These are phyloP conservation scores for Morella rubra DNA, from an alignment of 306 rosid species.

Conservation along the genomic window DNA sequence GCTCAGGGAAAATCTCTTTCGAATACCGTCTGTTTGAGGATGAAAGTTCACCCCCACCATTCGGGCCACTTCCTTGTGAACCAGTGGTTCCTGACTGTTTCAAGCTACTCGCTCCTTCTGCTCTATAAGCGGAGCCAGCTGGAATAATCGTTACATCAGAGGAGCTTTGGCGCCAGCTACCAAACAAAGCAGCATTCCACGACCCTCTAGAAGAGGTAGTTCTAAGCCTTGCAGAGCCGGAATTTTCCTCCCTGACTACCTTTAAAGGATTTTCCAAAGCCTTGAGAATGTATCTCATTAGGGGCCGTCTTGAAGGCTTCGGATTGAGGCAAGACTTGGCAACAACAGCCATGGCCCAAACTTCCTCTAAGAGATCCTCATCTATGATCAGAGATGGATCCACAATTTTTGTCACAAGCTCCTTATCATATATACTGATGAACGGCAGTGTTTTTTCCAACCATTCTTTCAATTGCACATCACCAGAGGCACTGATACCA, in stretches of 20 bases:
- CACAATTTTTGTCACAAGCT: conserved; percentile 66
- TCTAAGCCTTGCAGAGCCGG: conserved; percentile 70
- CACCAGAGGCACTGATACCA: conserved; percentile 71
- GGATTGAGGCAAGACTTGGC: conserved; percentile 94
- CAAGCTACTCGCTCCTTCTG: conserved; percentile 61
- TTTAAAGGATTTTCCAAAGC: conserved; percentile 92
- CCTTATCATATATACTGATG: conserved; percentile 81
- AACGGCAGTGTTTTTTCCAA: conserved; percentile 60
- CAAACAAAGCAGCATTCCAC: conserved; percentile 88
- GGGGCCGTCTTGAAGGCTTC: conserved; percentile 81
- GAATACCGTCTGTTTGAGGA: conserved; percentile 66
- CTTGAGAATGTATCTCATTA: conserved; percentile 77
- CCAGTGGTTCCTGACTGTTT: conserved; percentile 72
- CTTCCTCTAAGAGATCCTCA: conserved; percentile 94
- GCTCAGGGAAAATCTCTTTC: conserved; percentile 82
- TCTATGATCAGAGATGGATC: conserved; percentile 84
- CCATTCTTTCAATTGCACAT: conserved; percentile 54
- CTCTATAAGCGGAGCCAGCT: conserved; percentile 46
- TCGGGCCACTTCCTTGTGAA: conserved; percentile 66
- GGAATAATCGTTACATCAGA: conserved; percentile 60
- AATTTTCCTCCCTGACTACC: conserved; percentile 87
- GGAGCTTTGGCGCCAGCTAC: conserved; percentile 91
- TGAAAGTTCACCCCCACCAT: conserved; percentile 57
- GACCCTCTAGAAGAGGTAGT: conserved; percentile 85
- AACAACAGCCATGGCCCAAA: conserved; percentile 94